phyloP scores from a whole-genome alignment of 1,284 basidiomycete genomes.

The Rhodotorula sp. region DNA sequence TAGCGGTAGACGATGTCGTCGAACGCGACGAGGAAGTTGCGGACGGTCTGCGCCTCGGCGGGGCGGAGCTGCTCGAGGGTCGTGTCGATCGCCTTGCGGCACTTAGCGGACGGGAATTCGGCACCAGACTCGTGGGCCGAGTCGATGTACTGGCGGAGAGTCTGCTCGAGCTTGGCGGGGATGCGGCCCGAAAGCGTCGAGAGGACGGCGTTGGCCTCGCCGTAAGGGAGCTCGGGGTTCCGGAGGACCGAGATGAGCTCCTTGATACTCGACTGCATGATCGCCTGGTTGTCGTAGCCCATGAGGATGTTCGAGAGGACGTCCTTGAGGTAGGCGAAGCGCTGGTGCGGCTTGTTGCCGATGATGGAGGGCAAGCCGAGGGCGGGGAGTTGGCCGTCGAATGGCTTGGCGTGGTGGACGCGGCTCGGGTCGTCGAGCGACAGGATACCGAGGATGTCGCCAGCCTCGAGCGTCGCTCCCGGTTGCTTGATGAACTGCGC shows the following conservation, averaged over 20 bases:
- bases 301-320: constrained; percentile 89
- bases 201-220: constrained; percentile 78
- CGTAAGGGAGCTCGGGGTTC: constrained; percentile 84
- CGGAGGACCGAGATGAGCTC: constrained; percentile 75
- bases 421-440: constrained; percentile 94
- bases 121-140: constrained; percentile 62
- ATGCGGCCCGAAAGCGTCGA: constrained; percentile 90
- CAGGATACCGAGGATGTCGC: constrained; percentile 95
- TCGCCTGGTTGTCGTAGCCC: constrained; percentile 88
- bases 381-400: constrained; percentile 84
- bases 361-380: constrained; percentile 83
- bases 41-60: constrained; percentile 75
- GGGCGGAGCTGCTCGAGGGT: constrained; percentile 77
- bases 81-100: constrained; percentile 63
- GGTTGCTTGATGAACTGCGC: constrained; percentile 98
- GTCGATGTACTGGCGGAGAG: constrained; percentile 76
- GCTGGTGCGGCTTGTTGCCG: constrained; percentile 90
- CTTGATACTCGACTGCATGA: constrained; percentile 78
- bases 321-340: constrained; percentile 70
- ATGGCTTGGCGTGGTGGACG: constrained; percentile 97
- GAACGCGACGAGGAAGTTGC: constrained; percentile 68
- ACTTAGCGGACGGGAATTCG: constrained; percentile 76
- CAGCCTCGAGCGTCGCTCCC: constrained; percentile 93
- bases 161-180: constrained; percentile 85
- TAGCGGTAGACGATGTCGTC: constrained; percentile 76